Evolutionary conservation across 352 stramenopile species (phyloP), one percentile per base, ranked within the genome.

Genomic region (Pythium phragmitis): DNA sequence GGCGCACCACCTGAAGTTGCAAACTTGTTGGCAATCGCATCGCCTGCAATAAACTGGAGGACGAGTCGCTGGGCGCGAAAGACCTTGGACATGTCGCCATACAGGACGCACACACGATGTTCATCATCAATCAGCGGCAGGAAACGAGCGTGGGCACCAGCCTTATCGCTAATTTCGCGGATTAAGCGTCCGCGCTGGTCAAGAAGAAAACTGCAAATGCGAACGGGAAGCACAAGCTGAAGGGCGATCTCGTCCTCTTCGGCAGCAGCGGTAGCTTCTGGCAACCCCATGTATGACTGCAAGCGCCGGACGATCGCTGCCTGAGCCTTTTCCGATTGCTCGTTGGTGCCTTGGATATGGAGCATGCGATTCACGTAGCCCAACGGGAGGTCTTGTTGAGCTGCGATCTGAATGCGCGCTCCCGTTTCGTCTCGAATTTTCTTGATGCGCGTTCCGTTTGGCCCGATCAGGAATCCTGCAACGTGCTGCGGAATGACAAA

Each of bases 301-400:
- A 88, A 42, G 16, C 75, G 76, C 33, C 80, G 64, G 19, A 69
- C 70, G 11, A 92, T 55, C 21, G 72, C 75, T 11, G 45, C 56
- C 7, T 60, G 50, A 11, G 80, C 80, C 28, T 75, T 72, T 41
- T 87, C 72, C 17, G 74, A 60, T 47, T 90, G 76, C 21, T 78
- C 65, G 13, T n/a, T 50, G 7, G 49, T 76, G 37, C 83, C 83
- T 69, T 89, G 80, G 12, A 92, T 70, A 53, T 92, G 83, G 13
- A 90, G 57, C 33, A 80, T 77, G 19, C 78, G 77, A 64, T 90
- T 90, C 12, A 87, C 26, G 47, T 77, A 79, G 53, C 83, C 83
- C 2, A 92, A 41, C 1, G 83, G 79, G n/a, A 89, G 36, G 34
- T 81, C 62, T 9, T 88, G 72, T 3, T 74, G 51, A 2, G 70